phyloP scores from a whole-genome alignment of 345 rosid species.

The Euphorbia pulcherrima region DNA sequence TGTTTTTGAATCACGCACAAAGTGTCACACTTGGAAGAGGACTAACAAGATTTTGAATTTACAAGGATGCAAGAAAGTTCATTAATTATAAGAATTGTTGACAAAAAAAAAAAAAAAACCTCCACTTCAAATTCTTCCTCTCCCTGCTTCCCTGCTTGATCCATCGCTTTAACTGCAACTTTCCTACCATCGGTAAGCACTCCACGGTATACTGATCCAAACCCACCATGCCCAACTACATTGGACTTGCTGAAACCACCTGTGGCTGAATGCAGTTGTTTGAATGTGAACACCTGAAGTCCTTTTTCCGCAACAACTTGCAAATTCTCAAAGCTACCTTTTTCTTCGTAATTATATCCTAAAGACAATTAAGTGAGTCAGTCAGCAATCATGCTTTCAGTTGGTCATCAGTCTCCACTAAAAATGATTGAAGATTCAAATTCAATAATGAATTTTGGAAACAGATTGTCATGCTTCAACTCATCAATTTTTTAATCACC shows the following conservation, averaged over 20 bases:
- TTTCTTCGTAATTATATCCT: constrained; percentile 54
- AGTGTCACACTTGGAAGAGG: not conserved
- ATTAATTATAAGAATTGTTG: not conserved
- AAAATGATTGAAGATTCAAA: not conserved
- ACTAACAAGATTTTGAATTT: not conserved
- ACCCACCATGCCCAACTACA: constrained; percentile 46
- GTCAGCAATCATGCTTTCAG: not conserved
- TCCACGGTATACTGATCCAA: constrained; percentile 29
- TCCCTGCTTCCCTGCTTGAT: constrained; percentile 82
- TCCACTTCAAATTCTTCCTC: constrained; percentile 90
- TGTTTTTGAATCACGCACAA: not conserved
- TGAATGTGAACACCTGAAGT: constrained; percentile 62
- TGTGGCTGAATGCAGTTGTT: constrained; percentile 79
- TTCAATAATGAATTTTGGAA: not conserved
- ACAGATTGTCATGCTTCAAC: not conserved
- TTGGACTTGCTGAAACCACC: constrained; percentile 89
- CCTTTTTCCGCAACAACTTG: constrained; percentile 49
- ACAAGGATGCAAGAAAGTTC: not conserved
- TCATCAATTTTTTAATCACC: not conserved
- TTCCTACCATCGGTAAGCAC: constrained; percentile 30
- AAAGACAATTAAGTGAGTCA: constrained; percentile 15
- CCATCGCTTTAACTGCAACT: constrained; percentile 32
- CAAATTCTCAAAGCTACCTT: constrained; percentile 31
- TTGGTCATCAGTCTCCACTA: not conserved
- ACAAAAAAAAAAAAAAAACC: constrained; percentile 35